Evolutionary conservation across 169 alveolate species (phyloP).

Genomic region (Plasmodium inui): DNA sequence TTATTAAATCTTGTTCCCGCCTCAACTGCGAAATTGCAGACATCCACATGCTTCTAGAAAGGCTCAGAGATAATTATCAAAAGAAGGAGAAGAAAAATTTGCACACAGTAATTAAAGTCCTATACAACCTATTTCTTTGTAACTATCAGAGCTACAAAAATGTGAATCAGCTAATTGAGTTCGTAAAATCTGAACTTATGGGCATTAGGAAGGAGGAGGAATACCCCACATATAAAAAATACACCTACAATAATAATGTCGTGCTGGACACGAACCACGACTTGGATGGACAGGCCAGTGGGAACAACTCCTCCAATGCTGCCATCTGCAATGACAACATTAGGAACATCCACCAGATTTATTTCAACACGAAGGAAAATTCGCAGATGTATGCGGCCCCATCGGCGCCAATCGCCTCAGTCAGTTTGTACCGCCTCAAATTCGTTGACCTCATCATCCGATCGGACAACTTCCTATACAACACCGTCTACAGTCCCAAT

Average conservation of each 20-base stretch:
- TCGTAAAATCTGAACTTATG: slow-evolving; percentile 31
- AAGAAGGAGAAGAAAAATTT: slow-evolving; percentile 10
- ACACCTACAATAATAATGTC: slow-evolving; percentile 41
- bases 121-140: slow-evolving; percentile 54
- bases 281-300: neutral
- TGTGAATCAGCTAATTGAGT: slow-evolving; percentile 41
- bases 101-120: slow-evolving; percentile 42
- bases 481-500: slow-evolving; percentile 21
- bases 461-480: slow-evolving; percentile 56
- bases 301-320: neutral
- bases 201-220: neutral
- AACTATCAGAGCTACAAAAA: slow-evolving; percentile 45
- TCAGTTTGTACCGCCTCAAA: slow-evolving; percentile 54
- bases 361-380: slow-evolving; percentile 17
- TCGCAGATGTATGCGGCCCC: neutral
- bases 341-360: slow-evolving; percentile 35
- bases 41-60: slow-evolving; percentile 29
- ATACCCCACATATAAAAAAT: slow-evolving; percentile 49
- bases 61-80: neutral
- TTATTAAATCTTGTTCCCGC: slow-evolving; percentile 65
- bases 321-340: slow-evolving; percentile 58
- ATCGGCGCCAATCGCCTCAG: neutral
- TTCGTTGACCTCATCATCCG: slow-evolving; percentile 35
- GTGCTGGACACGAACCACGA: slow-evolving; percentile 24
- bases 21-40: slow-evolving; percentile 60